Evolutionary conservation across 805 yeast species (phyloP), one percentile per base, ranked within the genome.

Genomic region (Lachancea mirantina): DNA sequence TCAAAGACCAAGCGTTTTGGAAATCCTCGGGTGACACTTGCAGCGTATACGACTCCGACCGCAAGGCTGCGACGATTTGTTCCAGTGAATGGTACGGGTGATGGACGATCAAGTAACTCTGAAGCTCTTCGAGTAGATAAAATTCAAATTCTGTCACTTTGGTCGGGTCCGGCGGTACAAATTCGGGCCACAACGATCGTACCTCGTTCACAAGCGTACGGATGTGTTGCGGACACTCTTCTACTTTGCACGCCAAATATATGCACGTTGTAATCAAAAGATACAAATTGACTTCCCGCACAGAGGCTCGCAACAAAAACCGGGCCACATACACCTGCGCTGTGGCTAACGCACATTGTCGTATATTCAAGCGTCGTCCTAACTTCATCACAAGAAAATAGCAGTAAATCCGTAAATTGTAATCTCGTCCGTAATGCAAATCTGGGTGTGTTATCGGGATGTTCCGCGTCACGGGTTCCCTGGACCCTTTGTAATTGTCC

Each of bases 111-210:
- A 83, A 49, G 49, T 67, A 79, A 58, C 81, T 67, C 49, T 81
- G 75, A 60, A 92, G 66, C 55, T 88, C 97, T 48, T 87, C 96
- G 13, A 92, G 78, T 26, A 92, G 57, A 52, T 89, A 92, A 54
- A 92, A 92, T 59, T 92, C 98, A 59, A 94, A 84, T 53, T 92
- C 97, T 0, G 97, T 96, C 10, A 92, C 66, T 49, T 84, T 84
- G 18, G 95, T 80, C 11, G 87, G 74, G 54, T 89, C 97, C 38
- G 82, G 85, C 0, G 96, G 94, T 22, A 89, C 79, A 48, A 78
- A 84, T 49, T 88, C 96, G 0, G 97, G 96, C 97, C 97, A 89
- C 23, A 85, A 61, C 23, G 79, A 79, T 33, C 95, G 62, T 2
- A 96, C 92, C 52, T 89, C 97, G 13, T 77, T 68, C 14, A 84